Base-by-base conservation (phyloP, 208 protist genomes). In the Vickermania ingenoplastis region DNA sequence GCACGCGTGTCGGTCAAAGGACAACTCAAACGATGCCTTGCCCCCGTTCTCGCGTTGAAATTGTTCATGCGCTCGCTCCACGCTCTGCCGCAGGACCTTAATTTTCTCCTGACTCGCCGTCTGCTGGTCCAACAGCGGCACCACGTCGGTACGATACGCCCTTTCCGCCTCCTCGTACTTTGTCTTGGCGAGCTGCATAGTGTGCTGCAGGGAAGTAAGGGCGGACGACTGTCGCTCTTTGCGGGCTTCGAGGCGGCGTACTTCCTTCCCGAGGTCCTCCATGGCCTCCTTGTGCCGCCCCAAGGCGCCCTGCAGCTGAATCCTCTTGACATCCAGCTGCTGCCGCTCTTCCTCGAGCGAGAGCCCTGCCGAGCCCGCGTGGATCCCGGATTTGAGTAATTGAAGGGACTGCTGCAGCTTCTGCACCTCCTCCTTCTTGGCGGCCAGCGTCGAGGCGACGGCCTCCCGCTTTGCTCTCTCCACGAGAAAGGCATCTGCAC, bases 261-360 rank as follows among this genome's bases (percentile, higher is more conserved):
- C 63, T 66, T 92, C 75, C n/a, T 21, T 45, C 31, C 65, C 53
- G 45, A 93, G 31, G 48, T 85, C 73, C 24, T 59, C 69, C 0
- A 85, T 17, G 22, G 53, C 65, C 59, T 93, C 85, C 21, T 73
- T 55, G 28, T 59, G 27, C 13, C 86, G 85, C 26, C 63, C 63
- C 31, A 81, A 36, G 28, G 48, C 59, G 2, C 83, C 83, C 31
- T 67, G 56, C 28, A 69, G 59, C 27, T 81, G 69, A 57, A 92
- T 80, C 17, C 84, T 58, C 50, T 91, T 63, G 45, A 77, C 57
- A 13, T 94, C 80, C 17, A 91, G 66, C 53, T 81, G 58, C 24
- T 66, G 71, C 14, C 76, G 72, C 64, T 96, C 82, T 58, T 92
- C 83, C 49, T 77, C 83, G 30, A 96, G 68, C 0, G 85, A 91